A percentile compares a stretch with the other conserved stretches of the same genome.
Conservation (phyloP, 2,329 filamentous ascomycete species). For the Pseudomassariella vexata region DNA sequence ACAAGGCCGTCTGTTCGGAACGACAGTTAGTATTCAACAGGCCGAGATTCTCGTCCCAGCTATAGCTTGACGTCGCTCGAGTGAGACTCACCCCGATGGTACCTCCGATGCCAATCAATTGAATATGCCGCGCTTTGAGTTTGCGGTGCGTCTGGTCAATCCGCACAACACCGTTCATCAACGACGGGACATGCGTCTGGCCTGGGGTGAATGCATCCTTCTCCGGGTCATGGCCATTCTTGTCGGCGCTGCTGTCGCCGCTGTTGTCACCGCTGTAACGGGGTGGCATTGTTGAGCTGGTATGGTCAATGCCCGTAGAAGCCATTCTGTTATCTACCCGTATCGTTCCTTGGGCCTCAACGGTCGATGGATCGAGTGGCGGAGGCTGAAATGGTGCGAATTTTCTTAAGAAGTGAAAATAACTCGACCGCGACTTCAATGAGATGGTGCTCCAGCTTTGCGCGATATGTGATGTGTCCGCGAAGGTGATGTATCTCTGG, state of each 20-base stretch:
- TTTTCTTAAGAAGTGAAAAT: conserved; percentile 16
- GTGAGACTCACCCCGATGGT: too few relatives aligned
- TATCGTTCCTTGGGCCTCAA: background rate
- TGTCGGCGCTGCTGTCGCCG: conserved; percentile 6
- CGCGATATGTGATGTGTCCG: too few relatives aligned
- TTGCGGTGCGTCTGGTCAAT: conserved; percentile 42
- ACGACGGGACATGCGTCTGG: conserved; percentile 6
- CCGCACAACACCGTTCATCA: conserved; percentile 7
- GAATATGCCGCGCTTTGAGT: conserved; percentile 52
- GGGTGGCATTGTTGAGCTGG: background rate
- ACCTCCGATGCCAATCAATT: conserved; percentile 57
- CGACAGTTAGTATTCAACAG: too few relatives aligned
- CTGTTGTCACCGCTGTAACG: too few relatives aligned
- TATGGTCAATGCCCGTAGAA: conserved; percentile 13
- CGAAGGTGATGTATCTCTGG: too few relatives aligned
- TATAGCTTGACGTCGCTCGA: too few relatives aligned
- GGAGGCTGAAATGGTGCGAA: conserved; percentile 2
- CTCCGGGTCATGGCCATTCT: conserved; percentile 10
- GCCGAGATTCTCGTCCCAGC: too few relatives aligned
- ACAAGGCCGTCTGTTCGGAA: conserved; percentile 57
- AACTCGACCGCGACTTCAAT: conserved; percentile 16
- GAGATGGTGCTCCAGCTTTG: conserved; percentile 5
- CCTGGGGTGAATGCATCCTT: conserved; percentile 11
- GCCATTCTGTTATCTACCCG: conserved; percentile 8
- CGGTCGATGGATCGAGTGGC: background rate